Conservation (phyloP, 2,329 filamentous ascomycete genomes). For the Botrytis aclada region DNA sequence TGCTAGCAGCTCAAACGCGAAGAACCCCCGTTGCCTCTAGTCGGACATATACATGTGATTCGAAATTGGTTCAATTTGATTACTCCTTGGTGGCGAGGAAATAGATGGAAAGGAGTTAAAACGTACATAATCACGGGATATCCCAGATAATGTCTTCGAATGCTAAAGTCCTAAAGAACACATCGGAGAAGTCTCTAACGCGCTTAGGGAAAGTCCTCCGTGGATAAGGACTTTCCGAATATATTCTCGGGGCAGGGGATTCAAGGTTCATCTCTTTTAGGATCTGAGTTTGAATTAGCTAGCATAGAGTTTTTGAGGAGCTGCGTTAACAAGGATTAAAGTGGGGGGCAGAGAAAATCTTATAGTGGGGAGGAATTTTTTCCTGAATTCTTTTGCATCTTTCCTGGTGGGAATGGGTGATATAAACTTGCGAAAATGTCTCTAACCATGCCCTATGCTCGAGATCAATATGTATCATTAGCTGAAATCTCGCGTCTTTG, state of each 20-base stretch:
- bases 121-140: neutral
- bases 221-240: no score
- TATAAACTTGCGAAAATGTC: neutral
- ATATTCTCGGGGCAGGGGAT: neutral
- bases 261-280: neutral
- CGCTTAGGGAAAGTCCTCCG: neutral
- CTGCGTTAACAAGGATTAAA: neutral
- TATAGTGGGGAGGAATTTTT: neutral
- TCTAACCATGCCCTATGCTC: neutral
- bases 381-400: neutral
- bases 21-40: no score
- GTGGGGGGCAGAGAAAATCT: neutral
- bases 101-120: neutral
- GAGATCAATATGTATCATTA: neutral
- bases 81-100: neutral
- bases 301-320: neutral
- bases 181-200: neutral
- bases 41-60: neutral
- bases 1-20: neutral
- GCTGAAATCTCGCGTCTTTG: neutral
- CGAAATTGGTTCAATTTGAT: neutral
- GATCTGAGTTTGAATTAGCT: neutral
- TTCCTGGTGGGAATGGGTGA: neutral
- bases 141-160: neutral
- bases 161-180: neutral